Evolutionary conservation across 306 rosid genomes (phyloP), one percentile per base, ranked within the genome.

Genomic region (Quercus dentata): DNA sequence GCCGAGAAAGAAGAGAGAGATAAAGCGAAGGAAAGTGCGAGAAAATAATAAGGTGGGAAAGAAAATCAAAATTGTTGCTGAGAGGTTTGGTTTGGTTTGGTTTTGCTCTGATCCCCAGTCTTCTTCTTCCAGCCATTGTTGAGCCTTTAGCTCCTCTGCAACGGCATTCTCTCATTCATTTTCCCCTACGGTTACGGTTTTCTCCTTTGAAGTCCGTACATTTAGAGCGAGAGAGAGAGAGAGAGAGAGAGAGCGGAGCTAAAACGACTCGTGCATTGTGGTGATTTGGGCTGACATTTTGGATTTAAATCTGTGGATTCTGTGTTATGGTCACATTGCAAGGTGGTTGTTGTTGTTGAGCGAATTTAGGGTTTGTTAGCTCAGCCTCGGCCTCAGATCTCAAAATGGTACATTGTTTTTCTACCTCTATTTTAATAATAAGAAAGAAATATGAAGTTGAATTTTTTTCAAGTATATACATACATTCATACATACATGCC

Each of bases 131-230:
- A 86, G 68, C 83, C 88, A 74, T 78, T 86, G 86, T 75, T 57
- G 76, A 76, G 76, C 79, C 83, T 75, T 62, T 76, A 76, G 76
- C 79, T 81, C 85, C 90, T 84, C 89, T 90, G 91, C 91, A 88
- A 84, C 86, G 33, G 62, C 83, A 85, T 71, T 78, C 80, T 85
- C 85, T 82, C 84, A 78, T 75, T 21, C 12, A 2, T 4, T 74
- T 23, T 56, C 25, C 52, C 17, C 20, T 13, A 17, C 73, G 80
- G 38, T 71, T 19, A 18, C 46, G 46, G 14, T 12, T 12, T 49
- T 49, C 54, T 49, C 15, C 17, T 49, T 49, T 49, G 41, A 79
- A 80, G 64, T 79, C 82, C 72, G 4, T 74, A 71, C 72, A 80
- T 76, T 69, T 35, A 55, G 84, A 44, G 72, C 25, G 71, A 73